Conservation (phyloP, 306 rosid species). For the Prunus armeniaca region DNA sequence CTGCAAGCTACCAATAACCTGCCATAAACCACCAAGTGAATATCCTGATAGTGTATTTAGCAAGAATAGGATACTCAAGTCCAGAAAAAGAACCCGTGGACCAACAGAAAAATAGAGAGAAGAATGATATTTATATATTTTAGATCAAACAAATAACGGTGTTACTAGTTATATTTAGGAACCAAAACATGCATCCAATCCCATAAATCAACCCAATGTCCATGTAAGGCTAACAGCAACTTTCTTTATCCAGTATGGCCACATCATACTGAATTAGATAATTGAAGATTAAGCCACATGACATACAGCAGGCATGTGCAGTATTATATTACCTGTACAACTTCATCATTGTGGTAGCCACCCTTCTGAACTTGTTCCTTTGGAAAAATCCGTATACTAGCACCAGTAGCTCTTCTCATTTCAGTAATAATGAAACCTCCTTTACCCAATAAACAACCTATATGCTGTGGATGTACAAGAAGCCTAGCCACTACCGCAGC, state of each 20-base stretch:
- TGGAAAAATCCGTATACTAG: constrained; percentile 72
- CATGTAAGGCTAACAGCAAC: neutral
- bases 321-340: constrained; percentile 66
- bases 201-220: neutral
- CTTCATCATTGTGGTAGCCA: constrained; percentile 59
- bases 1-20: constrained; percentile 71
- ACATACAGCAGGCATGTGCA: neutral
- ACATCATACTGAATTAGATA: neutral
- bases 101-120: neutral
- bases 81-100: neutral
- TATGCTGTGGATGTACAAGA: constrained; percentile 75
- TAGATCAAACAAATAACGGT: neutral
- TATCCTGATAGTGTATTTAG: neutral
- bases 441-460: constrained; percentile 79
- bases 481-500: constrained; percentile 73
- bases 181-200: neutral
- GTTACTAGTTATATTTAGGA: neutral
- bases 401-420: constrained; percentile 82
- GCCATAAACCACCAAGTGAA: constrained; percentile 19
- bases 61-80: neutral
- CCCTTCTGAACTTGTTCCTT: constrained; percentile 62
- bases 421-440: constrained; percentile 77
- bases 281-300: neutral
- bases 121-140: neutral
- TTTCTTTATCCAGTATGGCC: neutral